Base-by-base conservation (phyloP, 1,139 yeast species). In the Magnusiomyces suaveolens region DNA sequence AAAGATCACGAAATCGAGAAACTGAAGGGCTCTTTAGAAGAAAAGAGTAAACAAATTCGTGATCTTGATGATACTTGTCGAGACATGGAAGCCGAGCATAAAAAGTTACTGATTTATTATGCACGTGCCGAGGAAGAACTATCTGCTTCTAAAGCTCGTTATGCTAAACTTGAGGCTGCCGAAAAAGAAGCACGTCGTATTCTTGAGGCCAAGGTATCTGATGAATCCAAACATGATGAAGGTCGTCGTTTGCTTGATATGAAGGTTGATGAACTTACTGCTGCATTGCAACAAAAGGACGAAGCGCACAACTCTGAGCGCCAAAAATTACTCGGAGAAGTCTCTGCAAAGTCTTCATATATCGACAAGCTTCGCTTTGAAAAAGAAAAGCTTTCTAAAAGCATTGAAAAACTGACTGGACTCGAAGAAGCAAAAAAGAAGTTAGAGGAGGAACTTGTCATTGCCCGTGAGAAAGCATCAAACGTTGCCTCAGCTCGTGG, bases 1-100 rank as follows among this genome's bases (percentile, higher is more conserved):
- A 77, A 73, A 58, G 76, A 75, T 54, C 61, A 63, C 6, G 78
- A 72, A 51, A 60, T 75, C 25, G 63, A 63, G 3, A 58, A 65
- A 12, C 54, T 72, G 29, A 57, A 59, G 39, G 46, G 59, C 3
- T 59, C 62, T 25, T 63, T 66, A 39, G 64, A 64, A 2, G 68
- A 66, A 29, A 57, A 64, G 21, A 59, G 60, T n/a, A 63, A 60
- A 8, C 65, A 64, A 52, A 33, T 20, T 36, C 14, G 26, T 10
- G 46, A 48, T 23, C 26, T 56, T 6, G 48, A 54, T 16, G 48
- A 51, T 18, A 18, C 33, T 33, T 53, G 41, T 3, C 24, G 53
- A n/a, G 55, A 56, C 43, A 50, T 61, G 14, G 55, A 57, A 24
- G 44, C 52, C 14, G 64, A 63, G 46, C 60, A 60, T 47, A 54